A percentile compares a stretch with the other conserved stretches of the same genome.
phyloP scores from a whole-genome alignment of 768 basidiomycete genomes.

The Tylopilus cervinicoccineus region DNA sequence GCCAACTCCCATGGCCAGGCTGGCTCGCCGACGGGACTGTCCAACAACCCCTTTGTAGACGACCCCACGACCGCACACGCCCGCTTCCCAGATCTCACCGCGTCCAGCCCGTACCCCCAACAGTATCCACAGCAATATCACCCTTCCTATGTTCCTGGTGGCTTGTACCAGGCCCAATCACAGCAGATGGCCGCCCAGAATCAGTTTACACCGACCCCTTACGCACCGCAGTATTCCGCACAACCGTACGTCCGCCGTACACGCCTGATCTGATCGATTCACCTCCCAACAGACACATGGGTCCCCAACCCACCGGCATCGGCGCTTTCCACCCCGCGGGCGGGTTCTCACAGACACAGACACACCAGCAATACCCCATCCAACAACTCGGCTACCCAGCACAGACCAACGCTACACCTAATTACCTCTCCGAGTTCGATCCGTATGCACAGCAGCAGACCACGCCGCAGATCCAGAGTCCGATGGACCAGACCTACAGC shows the following conservation, averaged over 20 bases:
- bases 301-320: constrained; percentile 30
- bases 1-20: constrained; percentile 36
- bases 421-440: constrained; percentile 39
- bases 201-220: constrained; percentile 22
- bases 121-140: constrained; percentile 39
- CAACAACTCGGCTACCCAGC: constrained; percentile 13
- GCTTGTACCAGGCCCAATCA: constrained; percentile 15
- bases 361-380: constrained; percentile 40
- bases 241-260: constrained; percentile 14
- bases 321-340: constrained; percentile 46
- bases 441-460: constrained; percentile 29
- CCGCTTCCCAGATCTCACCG: constrained; percentile 64
- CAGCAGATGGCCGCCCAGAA: constrained; percentile 19
- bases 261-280: constrained; percentile 1
- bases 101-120: constrained; percentile 22
- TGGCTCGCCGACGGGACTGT: constrained; percentile 23
- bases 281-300: constrained; percentile 20
- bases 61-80: constrained; percentile 44
- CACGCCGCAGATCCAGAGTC: background rate
- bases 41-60: constrained; percentile 70
- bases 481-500: background rate
- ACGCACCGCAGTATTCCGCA: constrained; percentile 23
- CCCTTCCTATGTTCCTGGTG: constrained; percentile 9
- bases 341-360: constrained; percentile 53
- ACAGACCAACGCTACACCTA: constrained; percentile 10